These are phyloP conservation scores for Pseudocercospora fuligena DNA, from an alignment of 2,329 filamentous ascomycete species.

Conservation along the genomic window DNA sequence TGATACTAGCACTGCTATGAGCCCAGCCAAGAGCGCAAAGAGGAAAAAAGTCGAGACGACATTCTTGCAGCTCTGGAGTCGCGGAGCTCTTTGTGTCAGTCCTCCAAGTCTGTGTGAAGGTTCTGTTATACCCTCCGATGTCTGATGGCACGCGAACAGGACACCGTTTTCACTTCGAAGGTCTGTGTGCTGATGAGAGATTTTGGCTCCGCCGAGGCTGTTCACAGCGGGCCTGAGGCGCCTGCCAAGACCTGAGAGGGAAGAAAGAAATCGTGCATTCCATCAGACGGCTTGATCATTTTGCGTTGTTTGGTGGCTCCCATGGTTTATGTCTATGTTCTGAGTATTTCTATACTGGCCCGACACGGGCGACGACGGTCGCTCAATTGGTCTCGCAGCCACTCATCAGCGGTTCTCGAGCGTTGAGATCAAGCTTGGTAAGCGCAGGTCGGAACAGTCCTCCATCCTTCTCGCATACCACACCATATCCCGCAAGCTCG, in stretches of 20 bases:
- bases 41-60: constrained; percentile 9
- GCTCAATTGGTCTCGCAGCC: too few species aligned
- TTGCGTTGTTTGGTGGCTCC: too few species aligned
- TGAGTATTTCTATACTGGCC: too few species aligned
- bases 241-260: not conserved
- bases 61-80: constrained; percentile 1
- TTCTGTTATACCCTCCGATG: not conserved
- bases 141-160: not conserved
- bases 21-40: constrained; percentile 12
- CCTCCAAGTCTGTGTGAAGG: not conserved
- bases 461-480: too few species aligned
- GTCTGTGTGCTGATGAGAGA: not conserved
- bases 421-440: too few species aligned
- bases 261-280: not conserved
- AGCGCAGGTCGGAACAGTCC: too few species aligned
- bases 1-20: constrained; percentile 16
- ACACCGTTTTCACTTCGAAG: not conserved
- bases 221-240: not conserved
- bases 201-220: not conserved
- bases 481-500: too few species aligned
- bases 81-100: not conserved
- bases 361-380: too few species aligned
- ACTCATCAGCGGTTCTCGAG: too few species aligned
- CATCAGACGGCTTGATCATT: too few species aligned
- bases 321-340: too few species aligned